phyloP scores from a whole-genome alignment of 1,139 yeast genomes.

The Saccharomyces hybrid region DNA sequence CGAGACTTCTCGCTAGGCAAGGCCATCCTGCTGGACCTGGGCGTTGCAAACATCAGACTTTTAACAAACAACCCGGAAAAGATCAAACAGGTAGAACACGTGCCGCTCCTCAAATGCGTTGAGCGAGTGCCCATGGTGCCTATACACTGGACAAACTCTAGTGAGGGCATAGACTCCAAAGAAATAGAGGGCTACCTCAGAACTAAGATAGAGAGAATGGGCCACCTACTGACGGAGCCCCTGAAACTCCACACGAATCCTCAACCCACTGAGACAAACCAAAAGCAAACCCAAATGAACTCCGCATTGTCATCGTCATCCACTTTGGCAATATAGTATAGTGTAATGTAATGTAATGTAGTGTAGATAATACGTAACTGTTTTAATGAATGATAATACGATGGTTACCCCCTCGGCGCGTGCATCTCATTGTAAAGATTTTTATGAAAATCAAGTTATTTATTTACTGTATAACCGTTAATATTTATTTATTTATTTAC shows the following conservation, averaged over 20 bases:
- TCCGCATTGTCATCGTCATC: background rate
- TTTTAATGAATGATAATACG: background rate
- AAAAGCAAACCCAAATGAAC: background rate
- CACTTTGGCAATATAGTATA: background rate
- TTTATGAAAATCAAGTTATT: background rate
- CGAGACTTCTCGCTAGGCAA: constrained; percentile 90
- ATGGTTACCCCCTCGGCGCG: background rate
- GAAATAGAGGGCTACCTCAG: constrained; percentile 90
- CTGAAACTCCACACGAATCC: constrained; percentile 32
- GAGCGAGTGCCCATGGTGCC: constrained; percentile 97
- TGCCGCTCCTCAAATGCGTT: constrained; percentile 31
- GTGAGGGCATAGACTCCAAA: constrained; percentile 63
- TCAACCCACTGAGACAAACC: background rate
- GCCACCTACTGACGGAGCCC: constrained; percentile 71
- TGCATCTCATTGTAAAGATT: background rate
- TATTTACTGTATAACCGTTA: background rate
- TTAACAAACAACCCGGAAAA: constrained; percentile 96
- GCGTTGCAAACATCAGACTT: constrained; percentile 61
- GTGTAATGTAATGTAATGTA: background rate
- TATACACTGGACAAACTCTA: constrained; percentile 68
- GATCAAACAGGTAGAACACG: constrained; percentile 63
- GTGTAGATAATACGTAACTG: background rate
- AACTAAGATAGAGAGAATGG: constrained; percentile 95
- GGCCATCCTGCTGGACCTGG: constrained; percentile 80
- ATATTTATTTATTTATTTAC: background rate